phyloP scores from a whole-genome alignment of 345 rosid species.

The Lagerstroemia speciosa region DNA sequence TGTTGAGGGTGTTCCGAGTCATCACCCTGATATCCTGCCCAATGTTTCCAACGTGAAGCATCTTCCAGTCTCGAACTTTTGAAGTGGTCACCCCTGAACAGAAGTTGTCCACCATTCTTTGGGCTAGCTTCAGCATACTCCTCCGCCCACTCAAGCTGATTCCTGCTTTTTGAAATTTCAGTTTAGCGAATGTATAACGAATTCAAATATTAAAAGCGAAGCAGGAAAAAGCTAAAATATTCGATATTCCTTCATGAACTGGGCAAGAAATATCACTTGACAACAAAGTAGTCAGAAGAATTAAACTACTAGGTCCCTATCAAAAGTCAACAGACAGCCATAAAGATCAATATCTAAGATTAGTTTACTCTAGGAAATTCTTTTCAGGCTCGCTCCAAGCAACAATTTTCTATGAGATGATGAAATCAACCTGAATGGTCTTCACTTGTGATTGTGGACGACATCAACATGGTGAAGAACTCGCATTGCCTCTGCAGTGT shows the following conservation, averaged over 20 bases:
- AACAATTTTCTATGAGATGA: background rate
- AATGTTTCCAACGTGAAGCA: conserved; percentile 31
- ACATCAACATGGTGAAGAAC: conserved; percentile 23
- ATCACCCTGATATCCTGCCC: conserved; percentile 43
- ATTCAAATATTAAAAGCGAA: background rate
- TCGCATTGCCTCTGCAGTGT: conserved; percentile 49
- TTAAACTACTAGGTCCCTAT: too few relatives aligned
- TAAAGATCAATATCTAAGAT: too few relatives aligned
- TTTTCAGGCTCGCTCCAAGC: too few relatives aligned
- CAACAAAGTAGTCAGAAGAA: too few relatives aligned
- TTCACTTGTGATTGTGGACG: conserved; percentile 24
- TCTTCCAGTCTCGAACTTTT: conserved; percentile 37
- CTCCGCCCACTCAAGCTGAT: conserved; percentile 35
- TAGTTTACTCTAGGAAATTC: too few relatives aligned
- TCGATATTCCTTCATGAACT: too few relatives aligned
- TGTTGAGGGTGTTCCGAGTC: conserved; percentile 31
- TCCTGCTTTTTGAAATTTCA: conserved; percentile 17
- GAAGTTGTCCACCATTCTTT: conserved; percentile 45
- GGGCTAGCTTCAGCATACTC: conserved; percentile 47
- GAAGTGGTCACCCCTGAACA: conserved; percentile 53
- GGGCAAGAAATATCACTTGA: too few relatives aligned
- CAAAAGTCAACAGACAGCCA: too few relatives aligned
- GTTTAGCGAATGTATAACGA: background rate
- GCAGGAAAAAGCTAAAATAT: too few relatives aligned
- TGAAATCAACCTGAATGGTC: conserved; percentile 29